These are phyloP conservation scores for Fusarium equiseti DNA, from an alignment of 2,329 filamentous ascomycete genomes.

Conservation along the genomic window DNA sequence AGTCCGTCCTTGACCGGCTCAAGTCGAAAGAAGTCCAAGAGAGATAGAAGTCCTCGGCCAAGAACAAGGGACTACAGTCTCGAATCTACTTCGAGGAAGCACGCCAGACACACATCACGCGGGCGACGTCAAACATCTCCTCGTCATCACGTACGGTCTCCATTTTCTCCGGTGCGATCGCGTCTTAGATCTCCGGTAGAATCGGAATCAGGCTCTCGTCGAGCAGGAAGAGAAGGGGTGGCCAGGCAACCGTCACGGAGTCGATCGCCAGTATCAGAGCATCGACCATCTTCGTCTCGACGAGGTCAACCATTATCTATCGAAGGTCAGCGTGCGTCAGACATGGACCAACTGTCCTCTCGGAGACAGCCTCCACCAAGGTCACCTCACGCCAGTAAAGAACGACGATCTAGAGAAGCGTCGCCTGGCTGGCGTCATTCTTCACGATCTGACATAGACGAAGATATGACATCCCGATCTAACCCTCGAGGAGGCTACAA, in stretches of 20 bases:
- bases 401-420: slow-evolving; percentile 48
- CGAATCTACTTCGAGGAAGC: slow-evolving; percentile 50
- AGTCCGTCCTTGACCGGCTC: slow-evolving; percentile 55
- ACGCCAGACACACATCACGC: slow-evolving; percentile 51
- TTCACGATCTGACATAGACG: slow-evolving; percentile 63
- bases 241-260: slow-evolving; percentile 43
- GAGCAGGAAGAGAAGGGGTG: slow-evolving; percentile 44
- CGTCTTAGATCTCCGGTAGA: slow-evolving; percentile 45
- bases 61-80: slow-evolving; percentile 57
- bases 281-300: slow-evolving; percentile 36
- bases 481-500: slow-evolving; percentile 59
- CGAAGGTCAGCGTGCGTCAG: slow-evolving; percentile 38
- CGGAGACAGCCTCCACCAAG: slow-evolving; percentile 44
- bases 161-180: slow-evolving; percentile 48
- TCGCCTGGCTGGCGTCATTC: slow-evolving; percentile 53
- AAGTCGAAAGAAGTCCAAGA: slow-evolving; percentile 57
- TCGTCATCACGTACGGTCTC: slow-evolving; percentile 48
- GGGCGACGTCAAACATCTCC: slow-evolving; percentile 50
- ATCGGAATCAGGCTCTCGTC: slow-evolving; percentile 45
- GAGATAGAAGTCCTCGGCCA: slow-evolving; percentile 53
- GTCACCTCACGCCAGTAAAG: slow-evolving; percentile 47
- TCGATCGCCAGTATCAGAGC: slow-evolving; percentile 42
- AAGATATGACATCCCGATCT: slow-evolving; percentile 61
- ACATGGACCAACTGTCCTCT: slow-evolving; percentile 36
- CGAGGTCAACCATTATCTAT: slow-evolving; percentile 41